Evolutionary conservation across 192 early-diverging fungal species (phyloP), one percentile per base, ranked within the genome.

Genomic region (Gaertneriomyces semiglobifer): DNA sequence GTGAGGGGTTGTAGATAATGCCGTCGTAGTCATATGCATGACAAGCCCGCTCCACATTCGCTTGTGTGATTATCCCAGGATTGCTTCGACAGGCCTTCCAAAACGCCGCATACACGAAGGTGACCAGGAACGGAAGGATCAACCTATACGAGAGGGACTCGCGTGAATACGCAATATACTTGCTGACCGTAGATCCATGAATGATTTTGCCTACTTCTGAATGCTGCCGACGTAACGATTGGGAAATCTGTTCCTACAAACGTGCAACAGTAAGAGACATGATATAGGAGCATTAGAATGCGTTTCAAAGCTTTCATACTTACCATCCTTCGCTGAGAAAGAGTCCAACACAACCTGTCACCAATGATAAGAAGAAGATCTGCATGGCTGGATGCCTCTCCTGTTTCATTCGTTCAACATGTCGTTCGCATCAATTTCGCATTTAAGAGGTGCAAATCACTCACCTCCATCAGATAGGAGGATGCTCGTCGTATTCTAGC

Each of bases 11-110:
- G 64, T 73, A 82, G 5, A 82, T 42, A 33, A 82, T 50, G 19
- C 41, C 58, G 53, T 82, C 80, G 53, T 78, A 75, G 48, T 77
- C 69, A 60, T 54, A 82, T 6, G 81, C 46, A 33, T 62, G 44
- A 11, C 46, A 38, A 9, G 58, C 72, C 19, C 59, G 33, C 20
- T 73, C 58, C 9, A 67, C 72, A 48, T 82, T 82, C 10, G 40
- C 44, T 10, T 4, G 6, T 11, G 71, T 82, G 43, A 82, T 44
- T 14, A 54, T 52, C 6, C 80, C 80, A 4, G 80, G 79, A 66
- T 77, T 50, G 41, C 66, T 71, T 56, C 51, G 60, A 44, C 66
- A 63, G 1, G 78, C 80, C 41, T 44, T 18, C 56, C 68, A 69
- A 56, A 82, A 82, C 52, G 60, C 47, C 4, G 44, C 63, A 62